phyloP scores from a whole-genome alignment of 805 yeast genomes.

The Teunomyces pallodes region DNA sequence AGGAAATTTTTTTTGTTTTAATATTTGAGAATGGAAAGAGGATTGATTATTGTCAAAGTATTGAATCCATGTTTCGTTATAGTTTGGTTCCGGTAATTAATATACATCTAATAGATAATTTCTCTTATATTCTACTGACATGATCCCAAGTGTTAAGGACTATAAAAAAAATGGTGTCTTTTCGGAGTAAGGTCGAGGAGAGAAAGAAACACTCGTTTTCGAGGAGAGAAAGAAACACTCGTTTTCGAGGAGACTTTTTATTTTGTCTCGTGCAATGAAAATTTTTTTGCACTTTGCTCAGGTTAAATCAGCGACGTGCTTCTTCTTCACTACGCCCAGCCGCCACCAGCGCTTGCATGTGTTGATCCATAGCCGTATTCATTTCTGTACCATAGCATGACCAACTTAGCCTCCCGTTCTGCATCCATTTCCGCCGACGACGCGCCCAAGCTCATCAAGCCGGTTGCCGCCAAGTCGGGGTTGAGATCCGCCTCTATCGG shows the following conservation, averaged over 20 bases:
- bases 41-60: no score
- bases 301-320: neutral
- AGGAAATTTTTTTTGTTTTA: no score
- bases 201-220: no score
- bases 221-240: no score
- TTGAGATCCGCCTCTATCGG: conserved; percentile 23
- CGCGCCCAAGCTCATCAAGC: conserved; percentile 4
- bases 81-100: no score
- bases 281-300: conserved; percentile 1
- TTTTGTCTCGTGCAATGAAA: conserved; percentile 2
- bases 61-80: no score
- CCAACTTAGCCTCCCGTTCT: conserved; percentile 21
- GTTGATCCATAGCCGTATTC: neutral
- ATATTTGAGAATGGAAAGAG: neutral
- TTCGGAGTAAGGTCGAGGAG: neutral
- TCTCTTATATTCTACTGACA: no score
- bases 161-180: neutral
- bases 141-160: neutral
- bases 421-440: conserved; percentile 16
- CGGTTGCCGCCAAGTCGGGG: conserved; percentile 4
- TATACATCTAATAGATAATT: no score
- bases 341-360: conserved; percentile 2
- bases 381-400: conserved; percentile 6
- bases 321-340: neutral
- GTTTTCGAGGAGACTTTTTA: neutral